Evolutionary conservation across 192 early-diverging fungal species (phyloP).

Genomic region (Endogone sp.): DNA sequence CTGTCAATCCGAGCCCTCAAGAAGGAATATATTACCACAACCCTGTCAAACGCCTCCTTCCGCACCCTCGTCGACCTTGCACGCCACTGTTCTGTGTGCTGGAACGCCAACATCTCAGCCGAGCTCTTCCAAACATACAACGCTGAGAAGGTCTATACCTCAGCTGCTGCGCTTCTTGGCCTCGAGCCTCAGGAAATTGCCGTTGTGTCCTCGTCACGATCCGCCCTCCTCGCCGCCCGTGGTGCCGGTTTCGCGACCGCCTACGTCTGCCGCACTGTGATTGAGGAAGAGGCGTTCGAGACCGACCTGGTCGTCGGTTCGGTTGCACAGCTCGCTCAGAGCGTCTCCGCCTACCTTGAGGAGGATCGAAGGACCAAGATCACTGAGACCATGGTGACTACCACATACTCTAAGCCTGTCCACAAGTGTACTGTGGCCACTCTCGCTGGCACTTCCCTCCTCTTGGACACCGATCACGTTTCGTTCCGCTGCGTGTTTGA

Average conservation of each 20-base stretch:
- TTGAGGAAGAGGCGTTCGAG: neutral
- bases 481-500: neutral
- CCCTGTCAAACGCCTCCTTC: neutral
- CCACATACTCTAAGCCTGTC: neutral
- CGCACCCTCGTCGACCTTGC: neutral
- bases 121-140: neutral
- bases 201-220: neutral
- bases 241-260: neutral
- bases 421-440: no score
- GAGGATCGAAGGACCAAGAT: neutral
- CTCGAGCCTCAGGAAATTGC: neutral
- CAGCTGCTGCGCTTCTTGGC: neutral
- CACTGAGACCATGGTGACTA: neutral
- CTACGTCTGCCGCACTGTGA: neutral
- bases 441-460: no score
- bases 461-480: no score
- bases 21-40: neutral
- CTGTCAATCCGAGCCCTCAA: neutral
- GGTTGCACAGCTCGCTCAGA: neutral
- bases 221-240: neutral
- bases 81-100: neutral
- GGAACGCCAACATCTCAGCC: neutral
- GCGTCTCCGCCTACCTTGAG: neutral
- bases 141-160: neutral
- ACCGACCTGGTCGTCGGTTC: neutral